phyloP scores from a whole-genome alignment of 371 early-diverging fungal genomes.

The Lichtheimia ornata region DNA sequence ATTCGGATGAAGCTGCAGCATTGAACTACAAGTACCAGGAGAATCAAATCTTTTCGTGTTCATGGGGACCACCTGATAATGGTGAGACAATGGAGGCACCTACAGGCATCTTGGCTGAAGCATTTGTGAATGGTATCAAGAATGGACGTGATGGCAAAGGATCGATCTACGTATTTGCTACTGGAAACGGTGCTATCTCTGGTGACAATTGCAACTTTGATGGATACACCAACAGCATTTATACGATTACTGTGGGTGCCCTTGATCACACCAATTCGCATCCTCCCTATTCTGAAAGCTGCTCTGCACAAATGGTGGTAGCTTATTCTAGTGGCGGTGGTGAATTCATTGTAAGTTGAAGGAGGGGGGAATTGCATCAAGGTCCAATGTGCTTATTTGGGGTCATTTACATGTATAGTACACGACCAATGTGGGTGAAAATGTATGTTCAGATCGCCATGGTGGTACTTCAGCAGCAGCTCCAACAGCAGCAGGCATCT shows the following conservation, averaged over 20 bases:
- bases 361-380: not conserved
- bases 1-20: constrained; percentile 89
- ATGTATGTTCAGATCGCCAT: constrained; percentile 74
- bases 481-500: constrained; percentile 92
- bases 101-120: constrained; percentile 73
- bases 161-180: constrained; percentile 91
- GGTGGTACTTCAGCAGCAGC: constrained; percentile 98
- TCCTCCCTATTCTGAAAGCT: constrained; percentile 89
- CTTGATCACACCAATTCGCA: constrained; percentile 74
- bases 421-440: constrained; percentile 82
- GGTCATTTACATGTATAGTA: constrained; percentile 44
- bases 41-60: constrained; percentile 92
- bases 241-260: constrained; percentile 93
- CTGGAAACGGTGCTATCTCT: constrained; percentile 87
- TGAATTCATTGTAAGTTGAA: constrained; percentile 68
- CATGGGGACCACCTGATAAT: constrained; percentile 96
- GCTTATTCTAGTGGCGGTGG: constrained; percentile 86
- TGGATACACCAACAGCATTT: constrained; percentile 96
- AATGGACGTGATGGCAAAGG: constrained; percentile 89
- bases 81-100: constrained; percentile 91
- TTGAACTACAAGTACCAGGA: constrained; percentile 84
- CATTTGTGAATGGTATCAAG: constrained; percentile 79
- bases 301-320: constrained; percentile 87
- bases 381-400: too few relatives aligned
- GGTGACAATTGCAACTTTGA: constrained; percentile 96